These are phyloP conservation scores for Bryum argenteum DNA, from an alignment of 225 moss, liverwort and hornwort species.

Conservation along the genomic window DNA sequence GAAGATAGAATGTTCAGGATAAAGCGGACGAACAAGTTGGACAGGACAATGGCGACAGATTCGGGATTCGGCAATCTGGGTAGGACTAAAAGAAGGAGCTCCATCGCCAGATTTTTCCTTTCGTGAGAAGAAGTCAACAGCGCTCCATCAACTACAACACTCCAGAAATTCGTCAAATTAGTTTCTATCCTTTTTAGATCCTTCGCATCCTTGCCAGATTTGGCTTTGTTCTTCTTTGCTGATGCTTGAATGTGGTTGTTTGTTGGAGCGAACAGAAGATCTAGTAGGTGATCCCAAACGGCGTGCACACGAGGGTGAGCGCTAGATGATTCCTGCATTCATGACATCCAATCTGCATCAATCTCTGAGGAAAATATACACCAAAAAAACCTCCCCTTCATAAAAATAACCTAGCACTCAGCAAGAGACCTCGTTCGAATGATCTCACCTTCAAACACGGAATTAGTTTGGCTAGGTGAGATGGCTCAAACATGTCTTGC, in stretches of 20 bases:
- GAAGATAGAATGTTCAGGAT: constrained; percentile 67
- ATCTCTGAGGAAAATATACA: neutral
- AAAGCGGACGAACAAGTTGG: constrained; percentile 69
- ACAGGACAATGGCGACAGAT: constrained; percentile 61
- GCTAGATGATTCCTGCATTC: constrained; percentile 73
- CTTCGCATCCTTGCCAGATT: constrained; percentile 40
- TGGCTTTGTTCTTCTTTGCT: constrained; percentile 55
- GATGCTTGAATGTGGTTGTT: constrained; percentile 34
- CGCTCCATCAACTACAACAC: constrained; percentile 66
- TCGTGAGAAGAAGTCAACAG: constrained; percentile 89
- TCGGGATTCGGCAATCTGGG: constrained; percentile 68
- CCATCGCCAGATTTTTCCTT: constrained; percentile 92
- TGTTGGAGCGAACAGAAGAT: constrained; percentile 53
- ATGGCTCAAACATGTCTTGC: constrained; percentile 67
- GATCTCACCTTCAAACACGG: constrained; percentile 77
- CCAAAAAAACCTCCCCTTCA: neutral
- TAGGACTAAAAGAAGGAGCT: constrained; percentile 75
- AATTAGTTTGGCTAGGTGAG: constrained; percentile 62
- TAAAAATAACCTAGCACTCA: neutral
- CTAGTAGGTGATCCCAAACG: constrained; percentile 72
- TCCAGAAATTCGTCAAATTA: constrained; percentile 70
- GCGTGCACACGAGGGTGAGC: constrained; percentile 92
- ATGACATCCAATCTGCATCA: neutral
- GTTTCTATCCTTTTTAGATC: constrained; percentile 41
- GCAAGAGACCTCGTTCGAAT: neutral